Evolutionary conservation across 2,329 filamentous ascomycete genomes (phyloP).

Genomic region (Fusarium begoniae): DNA sequence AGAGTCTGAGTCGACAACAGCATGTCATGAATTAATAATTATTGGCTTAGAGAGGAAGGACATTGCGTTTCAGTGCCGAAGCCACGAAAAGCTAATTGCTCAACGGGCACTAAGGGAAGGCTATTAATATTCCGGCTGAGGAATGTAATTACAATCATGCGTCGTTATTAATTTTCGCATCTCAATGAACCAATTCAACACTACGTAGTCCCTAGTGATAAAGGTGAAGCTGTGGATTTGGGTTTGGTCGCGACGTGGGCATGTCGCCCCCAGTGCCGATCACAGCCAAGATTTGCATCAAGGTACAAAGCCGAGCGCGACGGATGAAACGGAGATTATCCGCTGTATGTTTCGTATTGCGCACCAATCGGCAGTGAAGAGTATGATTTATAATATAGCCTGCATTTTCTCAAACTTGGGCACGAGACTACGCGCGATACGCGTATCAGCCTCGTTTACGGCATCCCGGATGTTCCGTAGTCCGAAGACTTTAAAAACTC

Average conservation of each 20-base stretch:
- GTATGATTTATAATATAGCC: not conserved
- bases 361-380: not conserved
- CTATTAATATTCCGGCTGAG: not conserved
- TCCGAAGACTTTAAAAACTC: not conserved
- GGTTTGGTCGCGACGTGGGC: not conserved
- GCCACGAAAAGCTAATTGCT: not conserved
- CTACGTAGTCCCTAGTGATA: no score
- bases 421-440: not conserved
- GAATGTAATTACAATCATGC: not conserved
- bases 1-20: not conserved
- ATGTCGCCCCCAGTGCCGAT: not conserved
- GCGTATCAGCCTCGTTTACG: not conserved
- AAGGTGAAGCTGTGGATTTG: not conserved
- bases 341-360: not conserved
- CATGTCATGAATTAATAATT: not conserved
- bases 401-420: not conserved
- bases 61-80: not conserved
- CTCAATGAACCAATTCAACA: fast-evolving
- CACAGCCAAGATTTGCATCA: not conserved
- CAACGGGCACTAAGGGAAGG: not conserved
- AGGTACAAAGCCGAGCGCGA: not conserved
- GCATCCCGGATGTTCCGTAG: not conserved
- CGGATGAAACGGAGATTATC: not conserved
- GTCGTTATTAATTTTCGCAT: not conserved
- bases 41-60: not conserved